Conservation (phyloP, 2,329 filamentous ascomycete species). For the Huntiella moniliformis region DNA sequence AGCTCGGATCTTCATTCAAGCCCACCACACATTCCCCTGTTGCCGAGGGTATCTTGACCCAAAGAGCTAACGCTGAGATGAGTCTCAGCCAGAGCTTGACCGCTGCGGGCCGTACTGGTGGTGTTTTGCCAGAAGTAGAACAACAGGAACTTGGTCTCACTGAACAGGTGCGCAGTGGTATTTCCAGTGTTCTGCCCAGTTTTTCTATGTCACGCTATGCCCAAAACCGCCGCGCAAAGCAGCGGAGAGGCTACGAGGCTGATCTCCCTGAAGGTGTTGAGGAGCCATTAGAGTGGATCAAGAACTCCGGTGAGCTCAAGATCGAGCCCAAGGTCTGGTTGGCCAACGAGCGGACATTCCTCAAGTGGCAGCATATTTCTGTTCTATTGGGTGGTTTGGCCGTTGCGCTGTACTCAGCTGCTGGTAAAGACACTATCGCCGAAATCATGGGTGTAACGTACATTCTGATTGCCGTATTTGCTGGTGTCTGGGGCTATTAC, state of each 20-base stretch:
- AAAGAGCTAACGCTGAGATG: slow-evolving; percentile 15
- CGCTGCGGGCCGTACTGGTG: slow-evolving; percentile 15
- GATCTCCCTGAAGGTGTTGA: slow-evolving; percentile 70
- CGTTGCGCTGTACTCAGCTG: slow-evolving; percentile 74
- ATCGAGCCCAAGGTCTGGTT: slow-evolving; percentile 98
- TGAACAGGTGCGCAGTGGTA: slow-evolving; percentile 16
- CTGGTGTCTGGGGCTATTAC: slow-evolving; percentile 70
- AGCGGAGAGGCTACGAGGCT: slow-evolving; percentile 18
- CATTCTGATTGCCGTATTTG: slow-evolving; percentile 62
- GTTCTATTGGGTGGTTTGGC: slow-evolving; percentile 72
- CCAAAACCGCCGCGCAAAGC: slow-evolving; percentile 28
- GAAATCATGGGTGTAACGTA: slow-evolving; percentile 67
- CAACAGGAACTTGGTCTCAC: slow-evolving; percentile 15
- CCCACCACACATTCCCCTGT: slow-evolving; percentile 46
- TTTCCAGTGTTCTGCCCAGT: slow-evolving; percentile 60
- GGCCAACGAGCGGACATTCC: slow-evolving; percentile 91
- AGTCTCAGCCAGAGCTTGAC: slow-evolving; percentile 10
- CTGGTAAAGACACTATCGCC: slow-evolving; percentile 59
- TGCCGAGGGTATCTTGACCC: slow-evolving; percentile 39
- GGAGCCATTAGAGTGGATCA: slow-evolving; percentile 75
- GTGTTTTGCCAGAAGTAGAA: slow-evolving; percentile 15
- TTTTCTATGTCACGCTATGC: slow-evolving; percentile 71
- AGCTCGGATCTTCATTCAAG: slow-evolving; percentile 33
- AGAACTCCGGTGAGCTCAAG: slow-evolving; percentile 77
- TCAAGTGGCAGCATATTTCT: slow-evolving; percentile 95